Evolutionary conservation across 257 asterid species (phyloP).

Genomic region (Solanum appendiculatum): DNA sequence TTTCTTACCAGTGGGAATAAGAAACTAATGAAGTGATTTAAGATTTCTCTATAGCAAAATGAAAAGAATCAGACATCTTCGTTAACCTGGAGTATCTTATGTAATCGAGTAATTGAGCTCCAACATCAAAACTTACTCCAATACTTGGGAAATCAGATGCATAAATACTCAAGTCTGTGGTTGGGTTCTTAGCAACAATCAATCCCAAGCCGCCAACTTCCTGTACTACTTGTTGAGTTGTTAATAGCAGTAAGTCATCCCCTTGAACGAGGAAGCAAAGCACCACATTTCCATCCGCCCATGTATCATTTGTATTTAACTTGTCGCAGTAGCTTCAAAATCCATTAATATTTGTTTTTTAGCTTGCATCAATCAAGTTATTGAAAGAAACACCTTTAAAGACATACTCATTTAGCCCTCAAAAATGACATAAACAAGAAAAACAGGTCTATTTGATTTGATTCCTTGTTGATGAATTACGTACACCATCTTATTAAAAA

Average conservation of each 20-base stretch:
- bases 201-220: constrained; percentile 26
- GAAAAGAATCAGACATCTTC: background rate
- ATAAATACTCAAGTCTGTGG: background rate
- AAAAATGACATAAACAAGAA: background rate
- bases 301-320: constrained; percentile 10
- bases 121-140: constrained; percentile 12
- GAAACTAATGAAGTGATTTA: background rate
- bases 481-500: background rate
- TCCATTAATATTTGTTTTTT: background rate
- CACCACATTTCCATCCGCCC: constrained; percentile 25
- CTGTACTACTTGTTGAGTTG: background rate
- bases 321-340: constrained; percentile 18
- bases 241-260: background rate
- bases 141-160: constrained; percentile 4
- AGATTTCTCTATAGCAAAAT: background rate
- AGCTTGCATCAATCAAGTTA: background rate
- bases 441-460: background rate
- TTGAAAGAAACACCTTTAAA: background rate
- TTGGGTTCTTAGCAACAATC: constrained; percentile 13
- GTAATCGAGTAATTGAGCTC: constrained; percentile 23
- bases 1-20: background rate
- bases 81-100: constrained; percentile 17
- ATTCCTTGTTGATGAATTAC: background rate
- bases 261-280: constrained; percentile 14
- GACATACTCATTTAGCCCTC: background rate